A percentile compares a stretch with the other conserved stretches of the same genome.
These are phyloP conservation scores for Leccinellum albellum DNA, from an alignment of 768 basidiomycete species.

Conservation along the genomic window DNA sequence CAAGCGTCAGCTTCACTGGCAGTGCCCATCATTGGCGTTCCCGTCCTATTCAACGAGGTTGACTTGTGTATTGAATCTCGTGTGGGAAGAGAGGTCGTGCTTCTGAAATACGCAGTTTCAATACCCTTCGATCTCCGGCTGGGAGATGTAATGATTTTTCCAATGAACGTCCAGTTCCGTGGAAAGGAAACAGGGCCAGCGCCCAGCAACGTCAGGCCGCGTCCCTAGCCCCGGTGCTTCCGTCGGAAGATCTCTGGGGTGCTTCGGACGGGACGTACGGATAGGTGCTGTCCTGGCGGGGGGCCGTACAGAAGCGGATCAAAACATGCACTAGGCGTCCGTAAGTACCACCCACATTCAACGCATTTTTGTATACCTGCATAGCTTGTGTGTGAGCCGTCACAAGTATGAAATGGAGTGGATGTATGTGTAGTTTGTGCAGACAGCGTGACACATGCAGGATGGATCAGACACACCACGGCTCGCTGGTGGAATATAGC, in stretches of 20 bases:
- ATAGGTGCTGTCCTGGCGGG: conserved; percentile 2
- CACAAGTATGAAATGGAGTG: not conserved
- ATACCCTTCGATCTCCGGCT: conserved; percentile 2
- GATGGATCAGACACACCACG: conserved; percentile 33
- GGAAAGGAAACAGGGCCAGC: not conserved
- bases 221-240: not conserved
- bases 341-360: not conserved
- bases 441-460: conserved; percentile 2
- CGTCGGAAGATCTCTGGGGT: not conserved
- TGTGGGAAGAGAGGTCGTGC: conserved; percentile 34
- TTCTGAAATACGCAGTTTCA: conserved; percentile 47
- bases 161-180: not conserved
- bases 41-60: conserved; percentile 48
- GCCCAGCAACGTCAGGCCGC: not conserved
- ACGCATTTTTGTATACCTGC: not conserved
- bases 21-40: conserved; percentile 40
- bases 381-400: conserved; percentile 20
- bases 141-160: conserved; percentile 5
- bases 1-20: conserved; percentile 36
- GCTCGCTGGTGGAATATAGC: conserved; percentile 39
- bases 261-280: not conserved
- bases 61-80: conserved; percentile 29
- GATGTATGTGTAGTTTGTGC: not conserved
- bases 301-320: not conserved
- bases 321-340: not conserved